These are phyloP conservation scores for Aspergillus sclerotioniger DNA, from an alignment of 495 filamentous ascomycete species.

Conservation along the genomic window DNA sequence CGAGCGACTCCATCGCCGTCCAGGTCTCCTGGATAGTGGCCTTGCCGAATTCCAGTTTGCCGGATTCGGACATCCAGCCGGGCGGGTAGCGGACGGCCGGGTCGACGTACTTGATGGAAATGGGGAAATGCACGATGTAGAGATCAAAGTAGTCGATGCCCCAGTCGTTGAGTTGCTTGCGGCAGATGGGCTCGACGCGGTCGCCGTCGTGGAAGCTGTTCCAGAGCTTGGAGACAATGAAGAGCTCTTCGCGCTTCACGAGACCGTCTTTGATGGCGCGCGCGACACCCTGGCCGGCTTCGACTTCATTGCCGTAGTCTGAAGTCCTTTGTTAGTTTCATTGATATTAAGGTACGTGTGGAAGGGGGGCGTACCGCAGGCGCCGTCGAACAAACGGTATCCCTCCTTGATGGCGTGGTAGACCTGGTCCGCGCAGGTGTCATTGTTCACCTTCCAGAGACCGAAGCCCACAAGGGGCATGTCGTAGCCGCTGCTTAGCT, in stretches of 20 bases:
- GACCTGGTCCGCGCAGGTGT: conserved; percentile 72
- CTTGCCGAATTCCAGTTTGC: conserved; percentile 59
- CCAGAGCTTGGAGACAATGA: conserved; percentile 92
- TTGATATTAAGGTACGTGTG: neutral
- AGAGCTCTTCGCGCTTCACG: conserved; percentile 83
- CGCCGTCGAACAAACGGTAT: conserved; percentile 84
- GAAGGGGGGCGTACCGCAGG: conserved; percentile 60
- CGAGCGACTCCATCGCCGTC: conserved; percentile 78
- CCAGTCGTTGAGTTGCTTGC: conserved; percentile 76
- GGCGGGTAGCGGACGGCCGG: conserved; percentile 76
- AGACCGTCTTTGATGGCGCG: conserved; percentile 84
- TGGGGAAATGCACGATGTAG: conserved; percentile 80
- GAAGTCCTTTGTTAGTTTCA: neutral
- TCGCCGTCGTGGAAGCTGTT: conserved; percentile 80
- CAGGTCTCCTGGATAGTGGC: conserved; percentile 85
- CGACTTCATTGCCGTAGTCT: conserved; percentile 90
- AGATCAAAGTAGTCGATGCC: conserved; percentile 83
- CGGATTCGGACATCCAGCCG: conserved; percentile 65
- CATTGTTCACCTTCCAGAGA: conserved; percentile 85
- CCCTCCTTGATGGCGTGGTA: conserved; percentile 89
- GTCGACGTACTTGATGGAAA: conserved; percentile 76
- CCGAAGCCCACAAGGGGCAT: conserved; percentile 85
- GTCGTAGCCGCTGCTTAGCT: conserved; percentile 75
- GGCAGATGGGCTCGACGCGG: conserved; percentile 68
- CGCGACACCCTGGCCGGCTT: conserved; percentile 79